phyloP scores from a whole-genome alignment of 2,329 filamentous ascomycete genomes.

The Pseudopyricularia javanii region DNA sequence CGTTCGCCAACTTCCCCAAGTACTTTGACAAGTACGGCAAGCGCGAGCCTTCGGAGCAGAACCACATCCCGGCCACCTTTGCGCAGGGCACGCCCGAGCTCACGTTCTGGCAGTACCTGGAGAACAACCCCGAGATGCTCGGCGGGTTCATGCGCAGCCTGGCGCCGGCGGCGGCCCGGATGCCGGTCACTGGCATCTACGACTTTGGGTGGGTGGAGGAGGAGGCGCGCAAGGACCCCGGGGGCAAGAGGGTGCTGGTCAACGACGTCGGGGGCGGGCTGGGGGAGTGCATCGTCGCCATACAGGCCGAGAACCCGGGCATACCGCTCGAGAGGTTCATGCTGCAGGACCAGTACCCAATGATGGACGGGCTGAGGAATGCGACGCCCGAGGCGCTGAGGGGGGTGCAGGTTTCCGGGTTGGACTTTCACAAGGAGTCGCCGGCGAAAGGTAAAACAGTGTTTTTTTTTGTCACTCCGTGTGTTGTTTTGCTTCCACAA shows the following conservation, averaged over 20 bases:
- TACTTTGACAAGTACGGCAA: conserved; percentile 20
- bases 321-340: conserved; percentile 12
- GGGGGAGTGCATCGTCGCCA: conserved; percentile 9
- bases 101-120: conserved; percentile 18
- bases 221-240: conserved; percentile 4
- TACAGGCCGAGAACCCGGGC: conserved; percentile 6
- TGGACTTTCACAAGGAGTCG: conserved; percentile 15
- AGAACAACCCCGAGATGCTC: conserved; percentile 11
- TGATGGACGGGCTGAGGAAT: conserved; percentile 5
- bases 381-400: conserved; percentile 1
- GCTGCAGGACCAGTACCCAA: conserved; percentile 11
- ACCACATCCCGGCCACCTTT: conserved; percentile 15
- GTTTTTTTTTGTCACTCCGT: background rate
- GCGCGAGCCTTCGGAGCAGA: conserved; percentile 14
- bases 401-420: conserved; percentile 12
- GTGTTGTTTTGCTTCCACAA: background rate
- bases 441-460: conserved; percentile 12
- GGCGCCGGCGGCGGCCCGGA: conserved; percentile 3
- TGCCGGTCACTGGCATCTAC: conserved; percentile 9
- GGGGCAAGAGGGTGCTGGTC: conserved; percentile 2
- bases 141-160: conserved; percentile 12
- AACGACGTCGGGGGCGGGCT: conserved; percentile 11
- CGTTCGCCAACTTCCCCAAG: conserved; percentile 11
- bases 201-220: conserved; percentile 11
- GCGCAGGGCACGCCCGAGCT: conserved; percentile 14